Percentiles rank a stretch among this genome's conserved stretches.
Evolutionary conservation across 2,329 filamentous ascomycete genomes (phyloP).

Genomic region (Aspergillus texensis): DNA sequence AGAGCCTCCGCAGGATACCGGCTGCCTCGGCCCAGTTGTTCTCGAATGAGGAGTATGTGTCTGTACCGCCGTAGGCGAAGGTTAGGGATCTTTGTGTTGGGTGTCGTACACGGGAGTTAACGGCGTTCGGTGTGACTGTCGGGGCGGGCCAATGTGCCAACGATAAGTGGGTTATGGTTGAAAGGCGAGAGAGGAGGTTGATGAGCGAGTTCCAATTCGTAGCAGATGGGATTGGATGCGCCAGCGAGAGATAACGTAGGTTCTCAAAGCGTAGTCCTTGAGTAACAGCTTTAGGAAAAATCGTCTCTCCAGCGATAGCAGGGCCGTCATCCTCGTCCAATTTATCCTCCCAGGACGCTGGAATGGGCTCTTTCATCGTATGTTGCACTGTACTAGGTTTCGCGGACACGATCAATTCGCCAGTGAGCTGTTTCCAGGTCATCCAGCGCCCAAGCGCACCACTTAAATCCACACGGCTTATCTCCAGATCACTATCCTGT

Average conservation of each 20-base stretch:
- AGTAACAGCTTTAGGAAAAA: conserved; percentile 26
- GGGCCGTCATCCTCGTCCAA: conserved; percentile 15
- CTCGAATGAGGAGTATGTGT: conserved; percentile 57
- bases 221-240: conserved; percentile 47
- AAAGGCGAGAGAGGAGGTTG: conserved; percentile 53
- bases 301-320: not conserved
- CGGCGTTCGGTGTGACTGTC: conserved; percentile 58
- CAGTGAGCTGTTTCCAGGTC: conserved; percentile 51
- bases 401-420: conserved; percentile 43
- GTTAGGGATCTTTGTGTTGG: conserved; percentile 42
- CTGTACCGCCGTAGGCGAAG: conserved; percentile 54
- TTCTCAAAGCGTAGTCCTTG: conserved; percentile 50
- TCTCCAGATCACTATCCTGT: conserved; percentile 40
- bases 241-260: conserved; percentile 61
- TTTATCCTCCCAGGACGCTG: conserved; percentile 46
- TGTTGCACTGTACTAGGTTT: conserved; percentile 8
- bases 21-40: conserved; percentile 60
- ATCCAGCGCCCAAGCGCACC: conserved; percentile 53
- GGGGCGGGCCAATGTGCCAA: conserved; percentile 65
- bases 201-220: conserved; percentile 61
- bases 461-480: conserved; percentile 57
- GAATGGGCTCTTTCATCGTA: conserved; percentile 25
- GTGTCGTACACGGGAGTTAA: conserved; percentile 47
- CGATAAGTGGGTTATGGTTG: conserved; percentile 64
- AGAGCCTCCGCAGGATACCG: conserved; percentile 59